Evolutionary conservation across 306 rosid genomes (phyloP), one percentile per base, ranked within the genome.

Genomic region (Corylus americana): DNA sequence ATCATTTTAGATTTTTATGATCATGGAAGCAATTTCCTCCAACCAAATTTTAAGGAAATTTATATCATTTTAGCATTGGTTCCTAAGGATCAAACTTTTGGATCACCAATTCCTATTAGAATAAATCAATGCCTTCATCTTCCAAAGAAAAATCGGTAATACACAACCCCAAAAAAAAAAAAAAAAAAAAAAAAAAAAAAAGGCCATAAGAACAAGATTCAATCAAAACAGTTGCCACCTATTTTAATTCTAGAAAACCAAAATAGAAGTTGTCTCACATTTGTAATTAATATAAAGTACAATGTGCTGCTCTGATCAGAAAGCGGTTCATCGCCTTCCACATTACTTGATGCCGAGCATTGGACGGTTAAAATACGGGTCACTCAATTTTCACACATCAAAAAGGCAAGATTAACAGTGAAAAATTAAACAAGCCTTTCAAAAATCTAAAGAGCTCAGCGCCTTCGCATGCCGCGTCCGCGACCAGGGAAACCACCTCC

Each of bases 401-500:
- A 74, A 31, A 76, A 78, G 68, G 74, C 57, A 64, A 16, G 74
- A 70, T 45, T 51, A 51, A 62, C 67, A 2, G 9, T 66, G 0
- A 31, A 13, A 78, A 47, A 14, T 45, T 64, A 55, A 44, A 74
- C 17, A 57, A 22, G 42, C 62, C 67, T 22, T 35, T 27, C 22
- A 44, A 64, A 35, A 64, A 37, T 42, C 31, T n/a, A 4, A 62
- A 20, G 7, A 67, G 72, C 63, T 77, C 74, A 91, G 87, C 93
- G 86, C 71, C 98, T 89, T 44, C 97, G 86, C 99, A 93, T 96
- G 45, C 99, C 99, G 4, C 99, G 87, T 44, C 99, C 99, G 9
- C 97, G 93, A 10, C 98, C 98, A 35, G 92, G 97, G 77, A 92
- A 90, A 68, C 63, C 90, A 16, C 94, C 94, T 71, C 97, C 98